Evolutionary conservation across 345 rosid species (phyloP), one percentile per base, ranked within the genome.

Genomic region (Eutrema heterophyllum): DNA sequence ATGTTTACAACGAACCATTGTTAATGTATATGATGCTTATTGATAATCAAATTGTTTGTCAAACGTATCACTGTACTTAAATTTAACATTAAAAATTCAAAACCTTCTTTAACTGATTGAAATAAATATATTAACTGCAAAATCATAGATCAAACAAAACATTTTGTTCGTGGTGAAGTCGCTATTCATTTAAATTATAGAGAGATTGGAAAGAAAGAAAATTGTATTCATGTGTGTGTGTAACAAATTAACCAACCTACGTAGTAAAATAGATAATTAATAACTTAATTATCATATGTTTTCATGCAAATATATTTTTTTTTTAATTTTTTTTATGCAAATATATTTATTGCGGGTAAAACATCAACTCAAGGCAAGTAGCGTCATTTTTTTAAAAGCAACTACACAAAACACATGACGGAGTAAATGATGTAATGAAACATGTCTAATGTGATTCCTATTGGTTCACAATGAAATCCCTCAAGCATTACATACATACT

Each of bases 361-460:
- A 29, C 40, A 73, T 36, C 50, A 64, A 45, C 35, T 29, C 29
- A 56, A 41, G 59, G 21, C 52, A 55, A 66, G 50, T 67, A 26
- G 57, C 49, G 40, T 7, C 52, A 24, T 18, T 16, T n/a, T 2
- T 11, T 11, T 1, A 67, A 50, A 59, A 18, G n/a, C 54, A 74
- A 67, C 21, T 51, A 43, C 24, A 40, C 30, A 57, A 52, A 52
- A 62, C 30, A 29, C 44, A 62, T 55, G 80, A 70, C 54, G 71
- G 21, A 64, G 53, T 26, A 64, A 76, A 66, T 76, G 60, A 70
- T 76, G 71, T 70, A 76, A 54, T 45, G 57, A 44, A 44, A 29
- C 29, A 67, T 43, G 33, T 21, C 9, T 59, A 1, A 12, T 15
- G 9, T 33, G 63, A 32, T 72, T 62, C 46, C 11, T 26, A 74